Conservation (phyloP, 1,139 yeast genomes). For the Taiozyma sp. region DNA sequence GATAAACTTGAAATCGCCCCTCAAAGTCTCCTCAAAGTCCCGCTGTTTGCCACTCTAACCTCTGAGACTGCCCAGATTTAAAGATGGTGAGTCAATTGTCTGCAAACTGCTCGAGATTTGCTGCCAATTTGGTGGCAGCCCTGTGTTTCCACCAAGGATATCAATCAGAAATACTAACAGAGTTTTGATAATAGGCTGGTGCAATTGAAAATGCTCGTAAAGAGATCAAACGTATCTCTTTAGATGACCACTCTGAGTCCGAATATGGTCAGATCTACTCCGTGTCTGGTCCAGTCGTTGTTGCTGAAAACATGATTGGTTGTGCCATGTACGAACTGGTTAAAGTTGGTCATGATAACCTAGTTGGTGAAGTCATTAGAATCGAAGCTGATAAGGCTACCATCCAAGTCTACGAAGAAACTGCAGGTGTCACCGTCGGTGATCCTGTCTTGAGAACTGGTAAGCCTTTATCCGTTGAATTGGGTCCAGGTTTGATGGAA, state of each 20-base stretch:
- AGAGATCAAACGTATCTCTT: constrained; percentile 78
- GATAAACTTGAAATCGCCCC: background rate
- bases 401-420: constrained; percentile 97
- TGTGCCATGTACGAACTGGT: constrained; percentile 99
- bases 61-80: background rate
- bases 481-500: constrained; percentile 99
- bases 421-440: constrained; percentile 98
- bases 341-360: constrained; percentile 92
- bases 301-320: constrained; percentile 98
- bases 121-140: background rate
- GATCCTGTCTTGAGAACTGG: constrained; percentile 98
- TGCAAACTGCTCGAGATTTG: background rate
- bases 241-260: constrained; percentile 70
- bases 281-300: constrained; percentile 95
- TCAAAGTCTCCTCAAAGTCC: too few relatives aligned
- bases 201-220: constrained; percentile 97
- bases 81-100: background rate
- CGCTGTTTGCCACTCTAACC: background rate
- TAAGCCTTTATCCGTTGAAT: constrained; percentile 93
- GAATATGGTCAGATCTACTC: constrained; percentile 87
- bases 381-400: constrained; percentile 96
- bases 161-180: too few relatives aligned
- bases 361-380: constrained; percentile 98
- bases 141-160: too few relatives aligned
- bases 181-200: constrained; percentile 56